Evolutionary conservation across 2,329 filamentous ascomycete species (phyloP).

Genomic region (Colletotrichum sp.): DNA sequence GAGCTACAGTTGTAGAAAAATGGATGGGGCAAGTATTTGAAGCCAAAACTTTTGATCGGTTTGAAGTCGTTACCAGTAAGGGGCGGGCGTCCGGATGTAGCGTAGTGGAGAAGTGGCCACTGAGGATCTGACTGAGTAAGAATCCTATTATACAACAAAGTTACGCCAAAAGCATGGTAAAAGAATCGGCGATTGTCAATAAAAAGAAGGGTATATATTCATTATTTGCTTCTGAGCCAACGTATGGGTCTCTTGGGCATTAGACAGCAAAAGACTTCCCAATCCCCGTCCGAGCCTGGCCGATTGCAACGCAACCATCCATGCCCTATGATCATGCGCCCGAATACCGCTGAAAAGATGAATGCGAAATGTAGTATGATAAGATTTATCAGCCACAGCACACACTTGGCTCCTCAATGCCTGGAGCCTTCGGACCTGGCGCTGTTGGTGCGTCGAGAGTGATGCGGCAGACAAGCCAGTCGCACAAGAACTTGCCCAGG

Average conservation of each 20-base stretch:
- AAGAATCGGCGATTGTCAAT: not conserved
- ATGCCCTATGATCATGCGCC: not conserved
- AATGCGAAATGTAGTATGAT: not conserved
- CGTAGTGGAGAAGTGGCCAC: not conserved
- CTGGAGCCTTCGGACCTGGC: conserved; percentile 26
- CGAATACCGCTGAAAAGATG: not conserved
- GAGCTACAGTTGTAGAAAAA: not conserved
- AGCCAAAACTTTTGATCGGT: not conserved
- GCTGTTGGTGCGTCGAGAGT: not conserved
- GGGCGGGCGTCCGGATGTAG: not conserved
- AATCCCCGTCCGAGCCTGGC: not conserved
- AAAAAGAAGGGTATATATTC: conserved; percentile 8
- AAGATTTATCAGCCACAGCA: conserved; percentile 44
- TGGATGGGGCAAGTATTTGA: not conserved
- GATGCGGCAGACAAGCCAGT: conserved; percentile 54
- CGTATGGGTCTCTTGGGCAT: not conserved
- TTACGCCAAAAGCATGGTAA: not conserved
- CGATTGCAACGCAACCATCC: not conserved
- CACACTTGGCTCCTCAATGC: conserved; percentile 49
- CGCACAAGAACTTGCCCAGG: conserved; percentile 58
- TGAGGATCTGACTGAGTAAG: not conserved
- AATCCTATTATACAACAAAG: not conserved
- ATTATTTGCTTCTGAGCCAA: not conserved
- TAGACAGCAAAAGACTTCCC: not conserved
- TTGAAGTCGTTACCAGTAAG: not conserved